These are phyloP conservation scores for Candida incommunis DNA, from an alignment of 805 yeast species.

Conservation along the genomic window DNA sequence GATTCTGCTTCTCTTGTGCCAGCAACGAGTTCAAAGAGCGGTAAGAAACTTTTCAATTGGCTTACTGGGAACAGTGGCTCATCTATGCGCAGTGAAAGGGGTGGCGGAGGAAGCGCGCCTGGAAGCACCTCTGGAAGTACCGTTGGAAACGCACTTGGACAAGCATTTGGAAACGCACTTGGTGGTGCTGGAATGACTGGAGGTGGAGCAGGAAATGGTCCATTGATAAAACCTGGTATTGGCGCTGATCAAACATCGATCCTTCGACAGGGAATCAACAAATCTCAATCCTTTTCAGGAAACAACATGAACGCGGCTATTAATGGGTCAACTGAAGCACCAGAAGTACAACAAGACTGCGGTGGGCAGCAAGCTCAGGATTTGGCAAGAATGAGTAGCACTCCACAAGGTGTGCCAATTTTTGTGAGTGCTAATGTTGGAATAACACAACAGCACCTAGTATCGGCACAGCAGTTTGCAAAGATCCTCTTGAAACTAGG, in stretches of 20 bases:
- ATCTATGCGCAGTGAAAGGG: too few species aligned
- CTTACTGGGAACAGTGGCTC: too few species aligned
- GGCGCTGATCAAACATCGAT: background rate
- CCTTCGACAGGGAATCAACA: background rate
- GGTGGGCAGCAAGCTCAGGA: slow-evolving; percentile 2
- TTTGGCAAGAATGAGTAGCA: background rate
- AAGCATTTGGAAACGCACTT: background rate
- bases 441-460: slow-evolving; percentile 4
- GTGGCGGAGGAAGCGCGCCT: background rate
- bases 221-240: background rate
- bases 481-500: slow-evolving; percentile 6
- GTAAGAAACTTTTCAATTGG: background rate
- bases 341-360: background rate
- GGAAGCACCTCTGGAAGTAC: background rate
- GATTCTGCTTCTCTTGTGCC: background rate
- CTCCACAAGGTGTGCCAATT: background rate
- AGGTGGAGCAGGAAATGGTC: background rate
- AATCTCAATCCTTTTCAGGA: background rate
- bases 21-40: background rate
- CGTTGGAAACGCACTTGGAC: too few species aligned
- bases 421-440: background rate
- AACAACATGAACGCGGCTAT: slow-evolving; percentile 2
- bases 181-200: background rate
- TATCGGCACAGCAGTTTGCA: slow-evolving; percentile 8
- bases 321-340: background rate